Evolutionary conservation across 2,329 filamentous ascomycete species (phyloP), one percentile per base, ranked within the genome.

Genomic region (Botryotinia narcissicola): DNA sequence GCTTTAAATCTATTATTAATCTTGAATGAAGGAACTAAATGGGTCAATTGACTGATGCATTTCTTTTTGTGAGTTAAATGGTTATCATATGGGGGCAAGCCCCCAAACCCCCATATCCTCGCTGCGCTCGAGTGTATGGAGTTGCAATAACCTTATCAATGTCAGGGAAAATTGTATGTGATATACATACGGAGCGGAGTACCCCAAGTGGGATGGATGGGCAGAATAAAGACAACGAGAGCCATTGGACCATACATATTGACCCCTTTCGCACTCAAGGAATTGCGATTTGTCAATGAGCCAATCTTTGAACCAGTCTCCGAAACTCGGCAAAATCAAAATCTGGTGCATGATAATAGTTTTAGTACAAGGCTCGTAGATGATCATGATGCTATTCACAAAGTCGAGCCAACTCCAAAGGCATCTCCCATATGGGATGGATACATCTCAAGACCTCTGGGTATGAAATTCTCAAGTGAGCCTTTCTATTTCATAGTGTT

Each of bases 31-130:
- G 1, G 6, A 57, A 29, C 6, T 14, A 3, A 57, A 29, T 18
- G 18, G 14, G 16, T 18, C 8, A 0, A 54, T 54, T 3, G n/a
- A n/a, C 4, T 7, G 12, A 22, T 22, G 0, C 7, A 3, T 4
- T 22, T 46, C 7, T 22, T 46, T 22, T 2, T 1, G 44, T 22
- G 20, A 0, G 3, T 4, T 4, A 9, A 22, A 22, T 46, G 14
- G 20, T 46, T 20, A 44, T 42, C 1, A 46, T 20, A 46, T 46
- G 51, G 51, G 51, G 51, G n/a, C 51, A 18, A 29, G 51, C 51
- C 51, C n/a, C 51, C 51, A 54, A 54, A 54, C 51, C 51, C 12
- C 29, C 54, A 57, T 20, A 35, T 59, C 54, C 29, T 59, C 54
- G 54, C 54, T 59, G 29, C 54, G 54, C 29, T 59, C 54, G 29